phyloP scores from a whole-genome alignment of 2,329 filamentous ascomycete species.

The Plenodomus lindquistii region DNA sequence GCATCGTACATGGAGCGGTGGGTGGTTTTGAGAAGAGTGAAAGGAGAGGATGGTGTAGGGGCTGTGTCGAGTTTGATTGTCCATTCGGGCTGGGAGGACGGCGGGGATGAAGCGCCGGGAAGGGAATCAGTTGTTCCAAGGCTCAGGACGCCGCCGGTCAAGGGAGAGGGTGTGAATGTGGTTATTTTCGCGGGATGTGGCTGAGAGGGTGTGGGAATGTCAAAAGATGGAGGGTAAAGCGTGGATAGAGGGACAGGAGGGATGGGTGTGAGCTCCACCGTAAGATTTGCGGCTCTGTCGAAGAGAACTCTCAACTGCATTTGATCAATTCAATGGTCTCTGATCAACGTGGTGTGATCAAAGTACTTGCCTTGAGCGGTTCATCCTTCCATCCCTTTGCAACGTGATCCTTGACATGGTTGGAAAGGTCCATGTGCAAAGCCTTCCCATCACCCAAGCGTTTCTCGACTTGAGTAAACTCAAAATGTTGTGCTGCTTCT shows the following conservation, averaged over 20 bases:
- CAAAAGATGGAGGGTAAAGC: constrained; percentile 62
- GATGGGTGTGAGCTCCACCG: constrained; percentile 44
- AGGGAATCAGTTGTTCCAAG: constrained; percentile 37
- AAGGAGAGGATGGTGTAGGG: constrained; percentile 59
- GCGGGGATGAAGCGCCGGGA: constrained; percentile 22
- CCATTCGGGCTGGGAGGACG: constrained; percentile 45
- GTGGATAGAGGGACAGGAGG: constrained; percentile 53
- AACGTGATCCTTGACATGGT: constrained; percentile 36
- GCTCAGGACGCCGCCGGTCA: constrained; percentile 41
- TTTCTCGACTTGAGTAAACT: constrained; percentile 48
- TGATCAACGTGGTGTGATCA: not conserved
- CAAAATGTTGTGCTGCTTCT: constrained; percentile 57
- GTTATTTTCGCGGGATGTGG: constrained; percentile 25
- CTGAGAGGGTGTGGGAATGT: constrained; percentile 46
- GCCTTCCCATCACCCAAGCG: constrained; percentile 40
- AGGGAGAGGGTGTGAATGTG: constrained; percentile 36
- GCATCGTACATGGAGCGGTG: constrained; percentile 70
- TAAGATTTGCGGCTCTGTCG: constrained; percentile 39
- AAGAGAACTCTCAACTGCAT: constrained; percentile 61
- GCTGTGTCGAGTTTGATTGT: constrained; percentile 57
- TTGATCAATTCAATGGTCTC: not conserved
- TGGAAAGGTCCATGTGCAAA: constrained; percentile 36
- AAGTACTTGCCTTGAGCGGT: constrained; percentile 31
- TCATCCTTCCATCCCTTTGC: constrained; percentile 23
- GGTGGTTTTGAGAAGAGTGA: constrained; percentile 87